Evolutionary conservation across 2,329 filamentous ascomycete species (phyloP), one percentile per base, ranked within the genome.

Genomic region (Talaromyces pinophilus): DNA sequence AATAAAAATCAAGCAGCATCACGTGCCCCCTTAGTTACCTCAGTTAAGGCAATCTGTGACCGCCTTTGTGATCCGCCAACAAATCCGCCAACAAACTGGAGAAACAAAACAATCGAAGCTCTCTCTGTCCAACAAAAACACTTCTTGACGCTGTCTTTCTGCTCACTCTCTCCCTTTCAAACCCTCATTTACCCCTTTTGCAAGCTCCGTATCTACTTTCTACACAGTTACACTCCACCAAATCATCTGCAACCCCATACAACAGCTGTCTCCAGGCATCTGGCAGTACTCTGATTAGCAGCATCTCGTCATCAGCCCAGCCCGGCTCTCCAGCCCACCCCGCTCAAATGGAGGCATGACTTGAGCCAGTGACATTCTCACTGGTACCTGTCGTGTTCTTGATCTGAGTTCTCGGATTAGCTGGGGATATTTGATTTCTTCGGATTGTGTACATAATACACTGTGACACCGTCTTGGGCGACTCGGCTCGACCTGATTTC

Each of bases 311-410:
- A 64, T 62, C 48, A 54, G 40, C 33, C 59, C 48, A 44, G 40
- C 33, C 59, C 30, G 63, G 59, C 61, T 63, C 10, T 55, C 63
- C 66, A 67, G 62, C 66, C 65, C 65, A 67, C 66, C 52, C 66
- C 59, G 59, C 64, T 19, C 40, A 33, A 46, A 67, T 67, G 66
- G 66, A 65, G 62, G 66, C 66, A 67, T 67, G 66, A 67, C 66
- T 55, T 17, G 30, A 60, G 66, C 66, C 63, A 59, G 59, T 67
- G 66, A 67, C 63, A 33, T 30, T 63, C 15, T 65, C 63, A 60
- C 62, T 63, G 63, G 66, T 62, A 63, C 66, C 62, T 65, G 30
- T 46, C 52, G 48, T 55, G 62, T 28, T 48, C 33, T 57, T 64
- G 46, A 59, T 64, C n/a, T 61, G 44, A 33, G 57, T 48, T 38